These are phyloP conservation scores for Tephrocybe sp. DNA, from an alignment of 768 basidiomycete genomes.

Conservation along the genomic window DNA sequence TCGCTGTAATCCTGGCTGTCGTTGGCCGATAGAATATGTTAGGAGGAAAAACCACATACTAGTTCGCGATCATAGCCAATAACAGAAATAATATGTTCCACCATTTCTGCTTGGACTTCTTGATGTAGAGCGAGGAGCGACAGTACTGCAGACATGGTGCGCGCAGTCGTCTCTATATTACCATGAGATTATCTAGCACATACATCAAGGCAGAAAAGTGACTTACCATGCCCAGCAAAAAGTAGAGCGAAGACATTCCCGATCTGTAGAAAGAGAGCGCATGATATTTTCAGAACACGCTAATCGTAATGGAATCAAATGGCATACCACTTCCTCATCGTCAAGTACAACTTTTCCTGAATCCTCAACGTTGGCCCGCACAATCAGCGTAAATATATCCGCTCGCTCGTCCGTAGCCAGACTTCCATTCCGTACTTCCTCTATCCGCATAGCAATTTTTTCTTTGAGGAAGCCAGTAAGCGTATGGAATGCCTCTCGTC, in stretches of 20 bases:
- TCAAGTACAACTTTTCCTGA: constrained; percentile 32
- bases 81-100: constrained; percentile 33
- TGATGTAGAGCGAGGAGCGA: constrained; percentile 36
- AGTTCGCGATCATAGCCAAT: constrained; percentile 30
- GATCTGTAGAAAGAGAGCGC: constrained; percentile 28
- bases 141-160: constrained; percentile 37
- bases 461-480: constrained; percentile 32
- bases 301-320: background rate
- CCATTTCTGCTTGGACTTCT: constrained; percentile 39
- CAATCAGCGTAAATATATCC: constrained; percentile 40
- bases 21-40: background rate
- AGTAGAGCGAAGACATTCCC: constrained; percentile 50
- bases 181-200: background rate
- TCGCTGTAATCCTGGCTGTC: constrained; percentile 32
- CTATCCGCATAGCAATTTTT: constrained; percentile 29
- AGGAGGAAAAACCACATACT: constrained; percentile 14
- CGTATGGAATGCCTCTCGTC: constrained; percentile 24
- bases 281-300: background rate
- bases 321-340: constrained; percentile 36
- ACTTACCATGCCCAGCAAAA: constrained; percentile 56
- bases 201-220: background rate
- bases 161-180: constrained; percentile 39
- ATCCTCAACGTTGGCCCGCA: constrained; percentile 41
- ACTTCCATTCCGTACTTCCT: constrained; percentile 16
- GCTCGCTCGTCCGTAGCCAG: constrained; percentile 4